phyloP scores from a whole-genome alignment of 805 yeast species.

The Saccharomycopsis sp. region DNA sequence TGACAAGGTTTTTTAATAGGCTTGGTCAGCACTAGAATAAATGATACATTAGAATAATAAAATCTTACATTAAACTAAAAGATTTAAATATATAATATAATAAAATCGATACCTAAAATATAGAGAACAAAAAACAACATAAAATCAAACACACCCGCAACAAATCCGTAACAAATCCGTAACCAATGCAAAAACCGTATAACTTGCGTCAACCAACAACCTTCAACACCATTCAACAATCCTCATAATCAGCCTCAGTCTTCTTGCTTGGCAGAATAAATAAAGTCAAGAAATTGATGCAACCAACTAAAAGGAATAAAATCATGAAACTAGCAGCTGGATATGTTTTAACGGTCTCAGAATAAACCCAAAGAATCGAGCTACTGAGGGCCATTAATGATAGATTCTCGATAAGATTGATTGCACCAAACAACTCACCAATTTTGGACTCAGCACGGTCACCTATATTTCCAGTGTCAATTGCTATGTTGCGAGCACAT shows the following conservation, averaged over 20 bases:
- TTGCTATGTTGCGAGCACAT: conserved; percentile 16
- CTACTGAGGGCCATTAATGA: conserved; percentile 31
- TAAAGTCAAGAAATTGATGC: neutral
- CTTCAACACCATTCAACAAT: neutral
- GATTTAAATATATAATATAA: too few relatives aligned
- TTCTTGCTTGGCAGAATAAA: neutral
- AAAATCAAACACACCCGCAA: too few relatives aligned
- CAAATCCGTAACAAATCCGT: too few relatives aligned
- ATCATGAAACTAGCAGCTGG: neutral
- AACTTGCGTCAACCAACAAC: too few relatives aligned
- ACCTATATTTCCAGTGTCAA: conserved; percentile 30
- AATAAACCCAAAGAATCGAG: conserved; percentile 10
- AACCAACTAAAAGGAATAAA: neutral
- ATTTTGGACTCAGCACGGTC: conserved; percentile 3
- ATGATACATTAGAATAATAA: too few relatives aligned
- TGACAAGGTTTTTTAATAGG: too few relatives aligned
- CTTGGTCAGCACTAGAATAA: too few relatives aligned
- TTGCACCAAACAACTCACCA: conserved; percentile 71
- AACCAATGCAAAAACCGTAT: too few relatives aligned
- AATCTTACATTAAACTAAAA: neutral
- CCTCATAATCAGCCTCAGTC: neutral
- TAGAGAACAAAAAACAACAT: too few relatives aligned
- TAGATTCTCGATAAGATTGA: conserved; percentile 51
- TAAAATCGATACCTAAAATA: too few relatives aligned
- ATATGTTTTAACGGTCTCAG: conserved; percentile 7